Base-by-base conservation (phyloP, 306 rosid genomes). In the Rubus idaeus region DNA sequence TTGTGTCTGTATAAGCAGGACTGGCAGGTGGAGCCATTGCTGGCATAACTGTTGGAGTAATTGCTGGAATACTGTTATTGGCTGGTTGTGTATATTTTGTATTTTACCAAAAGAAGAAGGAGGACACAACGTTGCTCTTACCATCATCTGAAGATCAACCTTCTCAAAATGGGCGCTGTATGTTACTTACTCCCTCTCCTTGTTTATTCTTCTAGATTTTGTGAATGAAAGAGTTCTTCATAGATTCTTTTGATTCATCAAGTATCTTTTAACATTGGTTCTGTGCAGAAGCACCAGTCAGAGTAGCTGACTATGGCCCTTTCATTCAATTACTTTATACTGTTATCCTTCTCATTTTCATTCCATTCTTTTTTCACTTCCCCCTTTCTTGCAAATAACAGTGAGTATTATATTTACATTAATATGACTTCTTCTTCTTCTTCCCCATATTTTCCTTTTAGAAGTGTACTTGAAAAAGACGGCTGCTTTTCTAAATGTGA, bases 1-100 rank as follows among this genome's bases (percentile, higher is more conserved):
- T 75, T 86, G 51, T 74, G 73, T 84, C 81, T 67, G 68, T 78
- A 78, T 79, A 60, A 83, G 82, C 97, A 95, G 97, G 92, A 77
- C 78, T 90, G 73, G 75, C 80, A n/a, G 85, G 77, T 47, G 96
- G 89, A 52, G 90, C 79, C 81, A 83, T 95, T 83, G 97, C 87
- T 81, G 97, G 92, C 74, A 83, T 92, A 88, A 58, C 78, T 72
- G 78, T 86, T 23, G 97, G 89, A 82, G 82, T 70, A 65, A 75
- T 87, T 63, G 96, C 78, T 58, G 96, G 64, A 61, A 76, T 89
- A 81, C 83, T 95, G 63, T n/a, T 86, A 35, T 45, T 95, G 78
- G 96, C 85, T 9, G 84, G 79, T 50, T 76, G 65, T 75, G 51
- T 87, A 49, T 95, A 86, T 83, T 40, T 87, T 63, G 80, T 63